Evolutionary conservation across 2,329 filamentous ascomycete species (phyloP).

Genomic region (Xylogone sp.): DNA sequence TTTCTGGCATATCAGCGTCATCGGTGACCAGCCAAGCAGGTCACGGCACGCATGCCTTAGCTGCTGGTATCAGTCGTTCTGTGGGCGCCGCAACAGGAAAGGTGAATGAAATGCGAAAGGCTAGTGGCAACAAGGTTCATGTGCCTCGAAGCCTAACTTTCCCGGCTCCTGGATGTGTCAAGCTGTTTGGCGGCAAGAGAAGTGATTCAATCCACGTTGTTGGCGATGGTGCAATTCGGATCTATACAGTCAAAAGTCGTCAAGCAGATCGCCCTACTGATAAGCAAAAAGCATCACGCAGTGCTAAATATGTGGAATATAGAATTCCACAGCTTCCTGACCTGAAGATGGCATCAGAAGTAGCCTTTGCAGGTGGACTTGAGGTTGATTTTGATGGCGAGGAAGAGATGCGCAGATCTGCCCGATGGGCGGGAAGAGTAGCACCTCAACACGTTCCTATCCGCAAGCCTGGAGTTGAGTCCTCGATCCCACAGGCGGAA

Average conservation of each 20-base stretch:
- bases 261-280: conserved; percentile 50
- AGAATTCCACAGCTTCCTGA: conserved; percentile 62
- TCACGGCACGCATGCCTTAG: conserved; percentile 69
- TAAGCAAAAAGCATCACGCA: conserved; percentile 50
- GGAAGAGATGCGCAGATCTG: conserved; percentile 21
- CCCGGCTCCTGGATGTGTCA: conserved; percentile 56
- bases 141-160: conserved; percentile 53
- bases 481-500: conserved; percentile 71
- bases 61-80: conserved; percentile 70
- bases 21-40: conserved; percentile 47
- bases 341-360: conserved; percentile 50
- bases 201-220: conserved; percentile 62
- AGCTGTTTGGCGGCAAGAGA: conserved; percentile 61
- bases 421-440: conserved; percentile 32
- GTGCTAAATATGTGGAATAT: conserved; percentile 47
- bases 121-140: conserved; percentile 70
- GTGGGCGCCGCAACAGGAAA: conserved; percentile 66
- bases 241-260: conserved; percentile 44
- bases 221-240: conserved; percentile 61
- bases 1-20: conserved; percentile 22
- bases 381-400: conserved; percentile 25
- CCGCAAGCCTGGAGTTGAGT: conserved; percentile 45
- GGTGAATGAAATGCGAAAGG: conserved; percentile 69
- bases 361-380: conserved; percentile 52
- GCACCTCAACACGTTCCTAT: conserved; percentile 17